Base-by-base conservation (phyloP, 2,329 filamentous ascomycete genomes). In the Trichophaea hybrida region DNA sequence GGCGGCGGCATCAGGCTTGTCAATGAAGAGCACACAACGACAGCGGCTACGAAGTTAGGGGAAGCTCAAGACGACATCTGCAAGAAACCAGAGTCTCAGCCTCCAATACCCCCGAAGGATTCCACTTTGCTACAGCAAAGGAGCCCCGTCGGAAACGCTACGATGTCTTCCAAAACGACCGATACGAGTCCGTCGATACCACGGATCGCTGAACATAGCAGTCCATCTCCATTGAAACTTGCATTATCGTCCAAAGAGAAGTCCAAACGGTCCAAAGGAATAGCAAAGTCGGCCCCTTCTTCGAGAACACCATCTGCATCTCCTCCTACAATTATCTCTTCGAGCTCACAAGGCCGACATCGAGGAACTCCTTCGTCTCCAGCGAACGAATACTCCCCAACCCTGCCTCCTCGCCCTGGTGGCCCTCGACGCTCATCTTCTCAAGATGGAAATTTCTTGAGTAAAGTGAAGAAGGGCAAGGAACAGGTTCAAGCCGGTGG, bases 371-470 rank as follows among this genome's bases (percentile, higher is more conserved):
- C 50, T n/a, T 53, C 50, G 6, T 53, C 50, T 4, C 50, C 50
- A n/a, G 31, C 50, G 13, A 37, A 35, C 24, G 50, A 53, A n/a
- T n/a, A n/a, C 5, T 31, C 50, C 10, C 33, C 50, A 8, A 4
- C 13, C n/a, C 43, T 61, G 8, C 61, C 63, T 17, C 57, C 55
- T 2, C 59, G 61, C 24, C 61, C 61, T 37, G 57, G 51, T 33
- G 55, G 55, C 15, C 63, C 64, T n/a, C 61, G 62, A 46, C 61
- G 64, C 10, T 65, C 64, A 6, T 52, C 64, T 4, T 65, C 61
- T 5, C 62, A 64, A 38, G 64, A 64, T 15, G 61, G 55, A 17
- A 62, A 62, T 15, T 65, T 66, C 48, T 49, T 66, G 38, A 66
- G 55, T 35, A 66, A 63, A 31, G 61, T 66, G 13, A 65, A 64